phyloP scores from a whole-genome alignment of 192 early-diverging fungal species.

The Coemansia sp. region DNA sequence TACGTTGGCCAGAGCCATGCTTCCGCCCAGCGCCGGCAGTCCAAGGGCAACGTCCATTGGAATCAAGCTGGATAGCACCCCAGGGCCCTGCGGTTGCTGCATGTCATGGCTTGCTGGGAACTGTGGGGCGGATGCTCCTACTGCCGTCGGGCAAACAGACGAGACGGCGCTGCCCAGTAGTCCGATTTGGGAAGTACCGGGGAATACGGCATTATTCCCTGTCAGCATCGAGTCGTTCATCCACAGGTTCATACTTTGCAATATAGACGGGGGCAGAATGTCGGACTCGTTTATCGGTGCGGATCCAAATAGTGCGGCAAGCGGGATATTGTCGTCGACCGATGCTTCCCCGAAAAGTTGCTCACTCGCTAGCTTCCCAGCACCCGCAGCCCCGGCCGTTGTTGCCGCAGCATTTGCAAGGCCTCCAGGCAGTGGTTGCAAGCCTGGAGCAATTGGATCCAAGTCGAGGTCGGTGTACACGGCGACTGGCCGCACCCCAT shows the following conservation, averaged over 20 bases:
- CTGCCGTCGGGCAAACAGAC: neutral
- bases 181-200: neutral
- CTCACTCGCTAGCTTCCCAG: neutral
- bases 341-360: constrained; percentile 8
- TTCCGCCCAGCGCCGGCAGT: constrained; percentile 16
- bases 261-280: constrained; percentile 45
- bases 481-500: neutral
- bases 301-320: constrained; percentile 41
- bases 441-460: neutral
- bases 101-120: constrained; percentile 3
- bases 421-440: neutral
- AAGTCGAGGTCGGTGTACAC: neutral
- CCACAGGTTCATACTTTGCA: constrained; percentile 54
- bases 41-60: constrained; percentile 52
- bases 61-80: constrained; percentile 20
- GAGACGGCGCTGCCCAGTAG: neutral
- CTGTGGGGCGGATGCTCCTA: neutral
- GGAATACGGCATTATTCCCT: constrained; percentile 1
- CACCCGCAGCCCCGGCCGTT: neutral
- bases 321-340: constrained; percentile 36
- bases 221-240: constrained; percentile 52
- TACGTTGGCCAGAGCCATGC: constrained; percentile 1
- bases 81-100: neutral
- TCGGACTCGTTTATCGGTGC: constrained; percentile 47
- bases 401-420: neutral